Evolutionary conservation across 345 rosid genomes (phyloP).

Genomic region (Eucalyptus regnans): DNA sequence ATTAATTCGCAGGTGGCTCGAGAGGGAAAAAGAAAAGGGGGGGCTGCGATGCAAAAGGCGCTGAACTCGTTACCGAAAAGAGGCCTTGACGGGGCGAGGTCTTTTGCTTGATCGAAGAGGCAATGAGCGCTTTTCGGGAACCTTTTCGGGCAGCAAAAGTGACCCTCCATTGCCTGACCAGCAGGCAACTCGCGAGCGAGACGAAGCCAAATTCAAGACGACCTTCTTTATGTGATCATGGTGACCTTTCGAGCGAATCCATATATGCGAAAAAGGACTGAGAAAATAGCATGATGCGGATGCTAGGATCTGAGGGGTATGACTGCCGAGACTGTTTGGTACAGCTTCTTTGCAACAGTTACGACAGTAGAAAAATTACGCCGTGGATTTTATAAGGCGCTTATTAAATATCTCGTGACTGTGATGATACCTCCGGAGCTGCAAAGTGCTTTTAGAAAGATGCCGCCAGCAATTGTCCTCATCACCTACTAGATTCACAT

Average conservation of each 20-base stretch:
- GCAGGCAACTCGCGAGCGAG: background rate
- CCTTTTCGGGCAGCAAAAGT: background rate
- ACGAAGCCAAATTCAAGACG: background rate
- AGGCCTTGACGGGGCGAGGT: background rate
- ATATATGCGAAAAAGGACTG: background rate
- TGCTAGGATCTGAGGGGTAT: too few species aligned
- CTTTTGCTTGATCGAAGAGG: background rate
- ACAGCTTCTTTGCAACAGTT: accelerated
- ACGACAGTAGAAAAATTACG: accelerated
- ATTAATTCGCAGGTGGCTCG: background rate
- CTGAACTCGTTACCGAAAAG: background rate
- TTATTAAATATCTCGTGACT: background rate
- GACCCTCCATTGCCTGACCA: background rate
- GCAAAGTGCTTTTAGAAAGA: background rate
- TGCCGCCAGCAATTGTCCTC: accelerated
- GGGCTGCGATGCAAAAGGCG: background rate
- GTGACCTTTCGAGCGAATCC: background rate
- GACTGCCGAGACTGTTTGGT: background rate
- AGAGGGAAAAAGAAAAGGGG: background rate
- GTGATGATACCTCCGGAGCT: accelerated
- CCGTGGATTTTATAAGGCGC: accelerated
- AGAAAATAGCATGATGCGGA: background rate
- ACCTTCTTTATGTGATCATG: background rate
- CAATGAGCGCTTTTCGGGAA: background rate
- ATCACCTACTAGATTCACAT: background rate